Percentiles rank a stretch among this genome's conserved stretches.
phyloP scores from a whole-genome alignment of 1,139 yeast species.

The Taphrina confusa region DNA sequence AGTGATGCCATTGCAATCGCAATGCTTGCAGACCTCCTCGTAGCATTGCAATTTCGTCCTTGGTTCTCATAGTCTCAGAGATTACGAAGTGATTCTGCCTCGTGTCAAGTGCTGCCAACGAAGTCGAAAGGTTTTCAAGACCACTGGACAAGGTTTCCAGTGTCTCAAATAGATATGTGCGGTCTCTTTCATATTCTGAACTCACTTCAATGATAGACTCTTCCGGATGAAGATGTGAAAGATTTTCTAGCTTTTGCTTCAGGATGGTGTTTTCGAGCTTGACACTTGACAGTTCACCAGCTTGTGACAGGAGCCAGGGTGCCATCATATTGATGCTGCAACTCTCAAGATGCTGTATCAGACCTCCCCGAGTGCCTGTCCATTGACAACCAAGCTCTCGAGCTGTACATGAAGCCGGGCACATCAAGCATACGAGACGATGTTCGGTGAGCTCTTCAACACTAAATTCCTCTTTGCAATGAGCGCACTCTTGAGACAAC shows the following conservation, averaged over 20 bases:
- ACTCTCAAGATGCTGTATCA: not conserved
- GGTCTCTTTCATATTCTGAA: slow-evolving; percentile 28
- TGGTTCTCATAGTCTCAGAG: slow-evolving; percentile 20
- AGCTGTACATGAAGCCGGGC: slow-evolving; percentile 8
- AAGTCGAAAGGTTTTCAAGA: slow-evolving; percentile 14
- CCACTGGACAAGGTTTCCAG: slow-evolving; percentile 6
- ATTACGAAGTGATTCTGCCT: slow-evolving; percentile 19
- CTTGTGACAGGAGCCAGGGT: slow-evolving; percentile 14
- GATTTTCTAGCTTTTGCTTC: not conserved
- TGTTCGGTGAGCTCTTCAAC: slow-evolving; percentile 4
- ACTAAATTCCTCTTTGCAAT: slow-evolving; percentile 12
- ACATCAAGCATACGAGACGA: not conserved
- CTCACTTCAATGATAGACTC: slow-evolving; percentile 22
- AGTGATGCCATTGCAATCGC: slow-evolving; percentile 29
- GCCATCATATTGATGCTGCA: not conserved
- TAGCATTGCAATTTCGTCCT: slow-evolving; percentile 29
- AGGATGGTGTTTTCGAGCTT: slow-evolving; percentile 5
- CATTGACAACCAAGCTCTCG: slow-evolving; percentile 6
- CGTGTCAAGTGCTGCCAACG: slow-evolving; percentile 18
- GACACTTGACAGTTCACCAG: not conserved
- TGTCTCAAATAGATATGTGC: slow-evolving; percentile 23
- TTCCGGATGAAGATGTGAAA: not conserved
- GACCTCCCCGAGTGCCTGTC: not conserved
- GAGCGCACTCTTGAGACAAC: slow-evolving; percentile 13
- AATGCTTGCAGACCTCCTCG: slow-evolving; percentile 26